Evolutionary conservation across 208 protist genomes (phyloP), one percentile per base, ranked within the genome.

Genomic region (Trypanosoma cruzi): DNA sequence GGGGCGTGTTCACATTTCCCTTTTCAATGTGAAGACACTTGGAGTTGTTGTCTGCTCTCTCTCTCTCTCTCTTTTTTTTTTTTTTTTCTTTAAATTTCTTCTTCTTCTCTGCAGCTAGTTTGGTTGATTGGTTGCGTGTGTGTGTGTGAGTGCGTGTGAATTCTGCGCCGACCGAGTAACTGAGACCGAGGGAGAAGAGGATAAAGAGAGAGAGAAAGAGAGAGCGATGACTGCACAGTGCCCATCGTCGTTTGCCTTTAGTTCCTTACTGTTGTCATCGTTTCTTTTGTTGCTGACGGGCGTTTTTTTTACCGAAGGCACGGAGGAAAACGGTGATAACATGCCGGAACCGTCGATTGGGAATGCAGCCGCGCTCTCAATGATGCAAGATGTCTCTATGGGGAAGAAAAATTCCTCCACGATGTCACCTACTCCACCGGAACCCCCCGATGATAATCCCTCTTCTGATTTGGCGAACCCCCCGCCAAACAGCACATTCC

Each of bases 231-330:
- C 26, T 44, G 48, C 2, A 36, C 32, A 14, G 32, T 37, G 55
- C 13, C 22, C 22, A n/a, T 52, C n/a, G 18, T 24, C 8, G 48
- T 26, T 6, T 52, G 22, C 1, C 48, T 24, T 1, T 52, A n/a
- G 14, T 4, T 16, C 1, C 50, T 46, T 62, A 5, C 36, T 63
- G 3, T 42, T 54, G 58, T 56, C 13, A 8, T 5, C 32, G 42
- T 54, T 18, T 28, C 34, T 48, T 34, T 20, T 63, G 7, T 55
- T 65, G 44, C 32, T 53, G 49, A 13, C 64, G 42, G 29, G 24
- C 49, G 34, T 62, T 74, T 50, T 52, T 28, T 64, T 24, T 61
- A 34, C n/a, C 68, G 59, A 57, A 46, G 44, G 36, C 36, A 1
- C 68, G 34, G 42, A 52, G 50, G 32, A 31, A 20, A 63, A n/a